Evolutionary conservation across 2,329 filamentous ascomycete species (phyloP).

Genomic region (Penicillium digitatum): DNA sequence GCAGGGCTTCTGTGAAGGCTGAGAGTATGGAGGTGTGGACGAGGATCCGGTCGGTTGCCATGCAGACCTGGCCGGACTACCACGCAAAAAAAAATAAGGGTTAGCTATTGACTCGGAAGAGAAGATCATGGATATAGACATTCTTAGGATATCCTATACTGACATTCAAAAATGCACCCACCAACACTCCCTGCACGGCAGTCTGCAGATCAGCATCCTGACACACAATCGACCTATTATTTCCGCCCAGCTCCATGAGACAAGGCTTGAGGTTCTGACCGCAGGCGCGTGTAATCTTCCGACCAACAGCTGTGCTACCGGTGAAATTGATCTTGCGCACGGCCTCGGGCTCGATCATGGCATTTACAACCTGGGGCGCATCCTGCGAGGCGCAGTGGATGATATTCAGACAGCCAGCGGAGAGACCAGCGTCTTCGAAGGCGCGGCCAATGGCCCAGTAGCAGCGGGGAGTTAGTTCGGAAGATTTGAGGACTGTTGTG

Average conservation of each 20-base stretch:
- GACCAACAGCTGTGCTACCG: conserved; percentile 64
- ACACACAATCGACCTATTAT: conserved; percentile 72
- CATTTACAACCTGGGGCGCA: conserved; percentile 63
- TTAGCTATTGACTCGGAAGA: background rate
- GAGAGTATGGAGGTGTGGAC: conserved; percentile 54
- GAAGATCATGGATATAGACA: background rate
- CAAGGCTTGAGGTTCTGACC: conserved; percentile 72
- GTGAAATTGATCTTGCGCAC: conserved; percentile 75
- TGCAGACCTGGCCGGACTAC: conserved; percentile 71
- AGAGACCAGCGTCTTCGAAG: conserved; percentile 68
- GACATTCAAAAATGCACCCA: conserved; percentile 35
- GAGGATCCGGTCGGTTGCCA: conserved; percentile 71
- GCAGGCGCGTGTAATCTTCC: conserved; percentile 63
- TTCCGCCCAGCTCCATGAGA: conserved; percentile 76
- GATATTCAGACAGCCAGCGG: conserved; percentile 68
- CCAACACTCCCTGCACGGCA: conserved; percentile 46
- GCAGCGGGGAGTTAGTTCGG: conserved; percentile 61
- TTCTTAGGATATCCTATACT: background rate
- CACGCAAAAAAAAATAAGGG: conserved; percentile 28
- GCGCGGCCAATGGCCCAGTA: conserved; percentile 59
- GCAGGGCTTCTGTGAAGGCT: conserved; percentile 51
- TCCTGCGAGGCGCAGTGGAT: conserved; percentile 59
- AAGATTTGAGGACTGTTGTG: conserved; percentile 67
- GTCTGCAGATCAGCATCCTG: conserved; percentile 70
- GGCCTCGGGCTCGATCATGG: conserved; percentile 60